Evolutionary conservation across 2,329 filamentous ascomycete genomes (phyloP), one percentile per base, ranked within the genome.

Genomic region (Colletotrichum sp.): DNA sequence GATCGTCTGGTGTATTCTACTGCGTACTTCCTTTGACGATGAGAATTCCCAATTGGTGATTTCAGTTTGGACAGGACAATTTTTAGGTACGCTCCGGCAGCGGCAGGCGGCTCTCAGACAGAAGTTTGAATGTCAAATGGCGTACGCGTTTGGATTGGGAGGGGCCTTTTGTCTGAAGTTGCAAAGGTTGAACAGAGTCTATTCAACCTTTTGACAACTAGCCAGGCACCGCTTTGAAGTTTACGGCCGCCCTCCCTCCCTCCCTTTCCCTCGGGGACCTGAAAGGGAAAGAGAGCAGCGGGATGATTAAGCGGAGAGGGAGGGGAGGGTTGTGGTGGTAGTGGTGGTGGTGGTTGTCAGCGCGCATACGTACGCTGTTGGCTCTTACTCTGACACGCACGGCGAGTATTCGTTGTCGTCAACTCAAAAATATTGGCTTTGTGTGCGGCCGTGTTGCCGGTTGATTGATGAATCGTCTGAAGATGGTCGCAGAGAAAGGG

Each of bases 401-500:
- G 39, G 34, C 39, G 32, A 63, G 32, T 24, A 34, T 39, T 72
- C 63, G 55, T 61, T 66, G 52, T 72, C 72, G 61, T 72, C 36
- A 71, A 67, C 68, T 63, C 72, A 52, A 67, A 61, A 55, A 72
- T 34, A 14, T 30, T 55, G 52, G 52, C 55, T 72, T 63, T 28
- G 67, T 63, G 34, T 61, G 67, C 26, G 28, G 21, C 52, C 39
- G 48, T 61, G 72, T 67, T 67, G 64, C 68, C 18, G 52, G 72
- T 68, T 68, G 68, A 75, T 75, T 63, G 52, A 71, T 70, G 21
- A 43, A 32, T 64, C 72, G 63, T 75, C 72, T 68, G 55, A 63
- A 75, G 55, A 55, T 34, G 28, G 36, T 60, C 28, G 18, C 26
- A n/a, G 9, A 14, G 36, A n/a, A n/a, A 30, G 10, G 52, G 64